Base-by-base conservation (phyloP, 148 eudicot species). In the Cornus suecica region DNA sequence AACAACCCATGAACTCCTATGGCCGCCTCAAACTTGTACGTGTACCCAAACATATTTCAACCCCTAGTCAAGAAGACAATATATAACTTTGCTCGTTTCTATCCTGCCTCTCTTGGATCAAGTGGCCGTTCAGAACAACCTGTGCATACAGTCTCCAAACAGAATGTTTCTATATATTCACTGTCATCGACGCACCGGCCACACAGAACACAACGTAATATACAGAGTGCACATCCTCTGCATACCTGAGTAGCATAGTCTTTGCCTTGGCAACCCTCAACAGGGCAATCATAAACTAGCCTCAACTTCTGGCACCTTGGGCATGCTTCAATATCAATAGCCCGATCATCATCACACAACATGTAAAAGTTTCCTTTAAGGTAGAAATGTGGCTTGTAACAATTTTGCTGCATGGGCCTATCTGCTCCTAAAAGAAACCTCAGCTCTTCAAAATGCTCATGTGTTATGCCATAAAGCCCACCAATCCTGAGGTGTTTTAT, bases 201-300 rank as follows among this genome's bases (percentile, higher is more conserved):
- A 76, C 99, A 96, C 61, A 79, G 79, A 63, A 45, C 60, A 81
- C 99, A 96, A 32, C 98, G 86, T 0, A 86, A 75, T 65, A 93
- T 93, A 82, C 99, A 96, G 11, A 84, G 70, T 16, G 56, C 80
- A 76, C 99, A 96, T 41, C 88, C 99, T 86, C 92, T 84, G 73
- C 98, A 96, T 42, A 68, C 60, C 54, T 81, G 71, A 42, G 77
- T 27, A 16, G 63, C 41, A 23, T 75, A 77, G 63, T 86, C 83
- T 76, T 86, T 82, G 62, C 72, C 86, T 77, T 77, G 89, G 64
- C 98, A 92, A 30, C 82, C 80, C 74, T 87, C 88, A 10, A 83
- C 78, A 5, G 99, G 90, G 69, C 99, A 93, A 80, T 93, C 97
- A 81, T 91, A 96, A 2, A 93, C 88, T 28, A 93, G 75, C 82